Evolutionary conservation across 768 basidiomycete species (phyloP).

Genomic region (Strobilomyces echinocephalus): DNA sequence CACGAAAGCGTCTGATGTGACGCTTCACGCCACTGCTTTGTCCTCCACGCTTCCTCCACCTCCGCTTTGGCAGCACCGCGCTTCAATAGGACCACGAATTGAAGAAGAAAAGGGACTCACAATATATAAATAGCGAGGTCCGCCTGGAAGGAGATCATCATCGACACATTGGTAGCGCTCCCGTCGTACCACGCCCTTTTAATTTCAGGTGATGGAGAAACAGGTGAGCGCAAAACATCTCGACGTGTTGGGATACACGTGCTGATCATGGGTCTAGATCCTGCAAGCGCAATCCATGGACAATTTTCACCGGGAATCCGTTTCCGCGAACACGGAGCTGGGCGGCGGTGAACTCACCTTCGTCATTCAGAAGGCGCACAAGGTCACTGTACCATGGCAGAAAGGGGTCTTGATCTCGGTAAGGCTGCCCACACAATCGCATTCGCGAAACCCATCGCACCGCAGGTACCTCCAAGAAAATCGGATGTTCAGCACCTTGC

Average conservation of each 20-base stretch:
- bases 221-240: constrained; percentile 15
- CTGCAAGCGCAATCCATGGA: constrained; percentile 11
- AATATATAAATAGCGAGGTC: constrained; percentile 14
- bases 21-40: constrained; percentile 21
- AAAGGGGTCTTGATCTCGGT: constrained; percentile 24
- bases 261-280: constrained; percentile 23
- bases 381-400: constrained; percentile 12
- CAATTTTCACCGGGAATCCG: constrained; percentile 7
- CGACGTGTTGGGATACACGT: constrained; percentile 20
- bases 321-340: constrained; percentile 1
- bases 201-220: constrained; percentile 17
- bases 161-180: constrained; percentile 9
- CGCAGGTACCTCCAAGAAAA: constrained; percentile 25
- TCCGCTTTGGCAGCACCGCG: constrained; percentile 19
- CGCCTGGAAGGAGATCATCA: constrained; percentile 9
- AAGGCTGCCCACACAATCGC: neutral
- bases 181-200: constrained; percentile 25
- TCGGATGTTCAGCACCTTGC: constrained; percentile 5
- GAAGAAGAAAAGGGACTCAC: constrained; percentile 3
- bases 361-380: constrained; percentile 24
- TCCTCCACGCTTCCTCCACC: constrained; percentile 8
- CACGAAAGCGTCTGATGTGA: constrained; percentile 16
- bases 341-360: constrained; percentile 14
- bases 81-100: constrained; percentile 1
- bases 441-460: constrained; percentile 6